phyloP scores from a whole-genome alignment of 2,329 filamentous ascomycete species.

The Colletotrichum camelliae region DNA sequence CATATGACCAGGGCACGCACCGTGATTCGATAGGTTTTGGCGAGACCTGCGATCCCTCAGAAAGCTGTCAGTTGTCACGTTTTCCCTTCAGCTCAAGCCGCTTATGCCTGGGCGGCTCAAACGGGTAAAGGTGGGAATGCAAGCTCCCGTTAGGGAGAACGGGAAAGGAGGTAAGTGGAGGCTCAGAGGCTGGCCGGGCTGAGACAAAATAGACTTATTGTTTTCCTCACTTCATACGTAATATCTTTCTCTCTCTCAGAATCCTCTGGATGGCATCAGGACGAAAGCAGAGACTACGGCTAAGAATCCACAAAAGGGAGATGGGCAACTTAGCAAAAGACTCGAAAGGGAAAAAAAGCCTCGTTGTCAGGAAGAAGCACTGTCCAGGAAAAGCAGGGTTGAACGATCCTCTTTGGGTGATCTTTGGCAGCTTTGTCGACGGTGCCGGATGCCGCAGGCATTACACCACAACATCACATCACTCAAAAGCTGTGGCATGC shows the following conservation, averaged over 20 bases:
- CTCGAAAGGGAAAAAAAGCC: background rate
- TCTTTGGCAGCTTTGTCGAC: background rate
- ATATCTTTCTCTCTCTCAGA: background rate
- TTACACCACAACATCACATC: background rate
- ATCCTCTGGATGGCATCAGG: background rate
- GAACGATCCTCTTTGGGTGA: background rate
- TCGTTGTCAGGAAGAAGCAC: background rate
- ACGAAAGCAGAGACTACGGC: background rate
- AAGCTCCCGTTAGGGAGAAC: background rate
- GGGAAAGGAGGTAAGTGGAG: conserved; percentile 6
- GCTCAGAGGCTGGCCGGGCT: background rate
- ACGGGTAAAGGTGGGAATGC: background rate
- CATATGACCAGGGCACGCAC: background rate
- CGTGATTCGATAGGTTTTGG: background rate
- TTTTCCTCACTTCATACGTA: background rate
- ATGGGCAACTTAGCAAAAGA: background rate
- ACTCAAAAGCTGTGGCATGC: background rate
- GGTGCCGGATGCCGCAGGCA: background rate
- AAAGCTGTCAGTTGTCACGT: background rate
- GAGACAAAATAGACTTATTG: conserved; percentile 3
- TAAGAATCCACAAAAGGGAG: background rate
- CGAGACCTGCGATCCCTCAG: background rate
- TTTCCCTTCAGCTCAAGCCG: background rate
- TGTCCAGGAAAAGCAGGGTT: background rate
- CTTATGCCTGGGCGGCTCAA: background rate